phyloP scores from a whole-genome alignment of 768 basidiomycete genomes.

The Psilocybe tampanensis region DNA sequence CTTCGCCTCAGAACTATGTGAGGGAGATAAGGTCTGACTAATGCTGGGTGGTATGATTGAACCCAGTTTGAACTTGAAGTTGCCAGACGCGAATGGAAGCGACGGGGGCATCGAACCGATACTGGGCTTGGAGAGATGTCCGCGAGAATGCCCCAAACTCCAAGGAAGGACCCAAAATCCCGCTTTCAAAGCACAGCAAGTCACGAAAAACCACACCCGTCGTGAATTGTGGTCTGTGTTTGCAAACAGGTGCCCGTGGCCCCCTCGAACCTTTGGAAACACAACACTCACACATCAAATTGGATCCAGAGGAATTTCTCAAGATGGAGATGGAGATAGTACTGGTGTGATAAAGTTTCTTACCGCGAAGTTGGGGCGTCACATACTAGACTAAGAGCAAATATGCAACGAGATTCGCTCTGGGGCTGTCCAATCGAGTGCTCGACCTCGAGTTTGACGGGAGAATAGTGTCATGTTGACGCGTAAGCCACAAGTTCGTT shows the following conservation, averaged over 20 bases:
- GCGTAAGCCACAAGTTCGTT: slow-evolving; percentile 49
- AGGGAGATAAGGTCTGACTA: too few species aligned
- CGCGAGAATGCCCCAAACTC: slow-evolving; percentile 27
- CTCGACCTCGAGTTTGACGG: slow-evolving; percentile 56
- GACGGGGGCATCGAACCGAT: slow-evolving; percentile 37
- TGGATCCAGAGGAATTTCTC: slow-evolving; percentile 47
- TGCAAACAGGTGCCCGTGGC: slow-evolving; percentile 29
- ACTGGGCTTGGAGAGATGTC: slow-evolving; percentile 46
- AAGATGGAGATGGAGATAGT: slow-evolving; percentile 34
- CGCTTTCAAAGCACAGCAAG: slow-evolving; percentile 32
- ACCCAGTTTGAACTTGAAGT: slow-evolving; percentile 48
- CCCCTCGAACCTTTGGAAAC: slow-evolving; percentile 58
- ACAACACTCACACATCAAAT: slow-evolving; percentile 59
- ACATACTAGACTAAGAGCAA: slow-evolving; percentile 73
- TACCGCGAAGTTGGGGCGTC: slow-evolving; percentile 52
- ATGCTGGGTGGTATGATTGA: too few species aligned
- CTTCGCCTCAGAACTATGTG: too few species aligned
- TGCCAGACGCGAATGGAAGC: too few species aligned
- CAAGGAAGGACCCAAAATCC: slow-evolving; percentile 31
- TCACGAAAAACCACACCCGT: slow-evolving; percentile 32
- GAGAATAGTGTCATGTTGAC: slow-evolving; percentile 53
- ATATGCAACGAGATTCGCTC: slow-evolving; percentile 63
- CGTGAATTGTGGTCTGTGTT: slow-evolving; percentile 38
- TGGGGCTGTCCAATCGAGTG: slow-evolving; percentile 67
- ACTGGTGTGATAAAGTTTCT: slow-evolving; percentile 41